These are phyloP conservation scores for Tubosaeta sp. DNA, from an alignment of 768 basidiomycete genomes.

Conservation along the genomic window DNA sequence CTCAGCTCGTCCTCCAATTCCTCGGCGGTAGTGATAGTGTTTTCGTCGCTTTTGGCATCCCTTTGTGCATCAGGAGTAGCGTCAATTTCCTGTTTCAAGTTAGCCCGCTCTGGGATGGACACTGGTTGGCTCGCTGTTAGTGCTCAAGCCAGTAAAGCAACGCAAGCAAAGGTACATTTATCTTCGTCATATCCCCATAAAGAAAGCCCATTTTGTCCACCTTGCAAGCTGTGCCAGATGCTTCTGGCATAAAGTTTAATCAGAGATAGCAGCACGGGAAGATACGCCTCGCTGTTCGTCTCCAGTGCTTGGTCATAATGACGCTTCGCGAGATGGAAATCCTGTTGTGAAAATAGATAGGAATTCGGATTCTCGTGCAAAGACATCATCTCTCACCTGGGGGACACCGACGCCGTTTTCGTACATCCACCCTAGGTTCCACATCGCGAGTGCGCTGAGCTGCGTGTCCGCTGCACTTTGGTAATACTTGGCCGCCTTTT, in stretches of 20 bases:
- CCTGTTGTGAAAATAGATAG: conserved; percentile 40
- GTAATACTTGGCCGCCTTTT: conserved; percentile 92
- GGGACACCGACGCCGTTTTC: conserved; percentile 92
- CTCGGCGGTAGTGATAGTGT: conserved; percentile 15
- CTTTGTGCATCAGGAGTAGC: conserved; percentile 4
- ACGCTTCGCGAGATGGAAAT: conserved; percentile 94
- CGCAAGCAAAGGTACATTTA: conserved; percentile 17
- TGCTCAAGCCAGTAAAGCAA: neutral
- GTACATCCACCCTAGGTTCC: conserved; percentile 99
- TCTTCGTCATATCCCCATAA: conserved; percentile 62
- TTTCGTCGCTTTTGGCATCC: conserved; percentile 3
- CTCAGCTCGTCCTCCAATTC: conserved; percentile 26
- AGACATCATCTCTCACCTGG: conserved; percentile 46
- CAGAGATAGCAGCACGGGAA: conserved; percentile 82
- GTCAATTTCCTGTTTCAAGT: conserved; percentile 25
- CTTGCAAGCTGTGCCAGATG: conserved; percentile 75
- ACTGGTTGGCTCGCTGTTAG: conserved; percentile 17
- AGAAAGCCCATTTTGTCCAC: conserved; percentile 63
- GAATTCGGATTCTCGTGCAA: neutral
- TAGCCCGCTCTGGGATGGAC: conserved; percentile 20
- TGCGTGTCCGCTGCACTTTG: conserved; percentile 93
- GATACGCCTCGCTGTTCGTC: conserved; percentile 82
- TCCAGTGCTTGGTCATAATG: conserved; percentile 90
- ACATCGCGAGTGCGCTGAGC: conserved; percentile 90
- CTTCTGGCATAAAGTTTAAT: conserved; percentile 78